phyloP scores from a whole-genome alignment of 495 filamentous ascomycete species.

The Apiosordaria backusii region DNA sequence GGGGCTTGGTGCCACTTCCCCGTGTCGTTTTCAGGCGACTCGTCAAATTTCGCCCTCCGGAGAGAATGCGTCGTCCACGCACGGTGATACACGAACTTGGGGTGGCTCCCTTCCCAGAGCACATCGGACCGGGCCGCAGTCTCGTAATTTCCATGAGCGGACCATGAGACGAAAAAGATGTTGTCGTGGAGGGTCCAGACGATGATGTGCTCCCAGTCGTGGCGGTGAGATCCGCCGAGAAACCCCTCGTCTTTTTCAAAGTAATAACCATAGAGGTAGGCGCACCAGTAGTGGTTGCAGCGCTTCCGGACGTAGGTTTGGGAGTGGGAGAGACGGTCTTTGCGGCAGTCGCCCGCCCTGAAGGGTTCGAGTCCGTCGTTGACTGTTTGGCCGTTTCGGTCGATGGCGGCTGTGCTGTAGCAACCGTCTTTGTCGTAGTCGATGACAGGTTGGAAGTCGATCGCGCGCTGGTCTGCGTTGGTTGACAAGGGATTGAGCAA shows the following conservation, averaged over 20 bases:
- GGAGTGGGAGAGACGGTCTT: background rate
- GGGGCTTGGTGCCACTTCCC: background rate
- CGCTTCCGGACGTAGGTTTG: background rate
- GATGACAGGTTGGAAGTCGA: background rate
- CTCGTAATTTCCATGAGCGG: background rate
- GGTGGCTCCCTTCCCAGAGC: background rate
- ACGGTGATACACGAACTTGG: conserved; percentile 5
- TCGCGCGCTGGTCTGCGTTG: background rate
- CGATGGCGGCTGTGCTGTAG: conserved; percentile 2
- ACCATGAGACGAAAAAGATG: background rate
- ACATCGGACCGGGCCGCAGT: background rate
- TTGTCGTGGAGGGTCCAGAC: conserved; percentile 2
- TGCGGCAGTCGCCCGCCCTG: background rate
- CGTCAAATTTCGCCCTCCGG: background rate
- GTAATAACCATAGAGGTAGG: conserved; percentile 3
- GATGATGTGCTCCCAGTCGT: conserved; percentile 8
- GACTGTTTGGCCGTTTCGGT: background rate
- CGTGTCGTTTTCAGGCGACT: background rate
- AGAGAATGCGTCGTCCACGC: background rate
- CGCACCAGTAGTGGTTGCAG: conserved; percentile 8
- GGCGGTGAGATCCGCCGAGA: background rate
- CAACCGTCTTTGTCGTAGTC: background rate
- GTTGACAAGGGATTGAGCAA: background rate
- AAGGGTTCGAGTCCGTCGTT: background rate
- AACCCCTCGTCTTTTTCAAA: conserved; percentile 1